Percentiles rank a stretch among this genome's conserved stretches.
Conservation (phyloP, 257 asterid genomes). For the Osmanthus fragrans region DNA sequence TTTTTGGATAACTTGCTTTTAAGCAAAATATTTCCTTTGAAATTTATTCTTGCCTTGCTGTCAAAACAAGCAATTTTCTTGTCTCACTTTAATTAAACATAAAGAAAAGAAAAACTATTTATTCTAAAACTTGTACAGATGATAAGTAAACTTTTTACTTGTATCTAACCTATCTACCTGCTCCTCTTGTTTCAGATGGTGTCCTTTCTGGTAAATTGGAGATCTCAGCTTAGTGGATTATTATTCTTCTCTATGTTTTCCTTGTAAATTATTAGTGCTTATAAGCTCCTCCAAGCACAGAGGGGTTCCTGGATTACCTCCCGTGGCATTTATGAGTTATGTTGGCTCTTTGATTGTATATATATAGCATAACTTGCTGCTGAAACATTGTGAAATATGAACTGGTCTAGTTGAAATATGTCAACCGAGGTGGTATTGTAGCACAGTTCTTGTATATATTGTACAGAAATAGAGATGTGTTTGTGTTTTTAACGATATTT, state of each 20-base stretch:
- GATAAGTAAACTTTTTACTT: no score
- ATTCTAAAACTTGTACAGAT: no score
- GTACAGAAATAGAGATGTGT: not conserved
- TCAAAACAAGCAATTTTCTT: no score
- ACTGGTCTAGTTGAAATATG: not conserved
- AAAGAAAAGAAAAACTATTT: no score
- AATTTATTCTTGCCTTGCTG: no score
- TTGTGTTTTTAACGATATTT: not conserved
- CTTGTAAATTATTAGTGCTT: not conserved
- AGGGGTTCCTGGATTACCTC: not conserved
- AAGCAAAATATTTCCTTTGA: no score
- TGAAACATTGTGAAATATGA: not conserved
- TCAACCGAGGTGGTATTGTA: no score
- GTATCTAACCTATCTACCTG: no score
- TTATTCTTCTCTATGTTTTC: not conserved
- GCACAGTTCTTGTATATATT: no score
- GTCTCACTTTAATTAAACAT: no score
- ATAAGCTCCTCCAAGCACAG: not conserved
- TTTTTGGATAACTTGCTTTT: no score
- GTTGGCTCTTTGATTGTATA: not conserved
- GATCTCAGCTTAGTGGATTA: not conserved
- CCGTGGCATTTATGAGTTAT: not conserved
- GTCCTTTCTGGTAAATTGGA: slow-evolving; percentile 86
- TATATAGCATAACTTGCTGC: not conserved
- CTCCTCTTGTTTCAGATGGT: slow-evolving; percentile 73